Percentiles rank a stretch among this genome's conserved stretches.
Conservation (phyloP, 495 filamentous ascomycete genomes). For the Podospora tetraspora region DNA sequence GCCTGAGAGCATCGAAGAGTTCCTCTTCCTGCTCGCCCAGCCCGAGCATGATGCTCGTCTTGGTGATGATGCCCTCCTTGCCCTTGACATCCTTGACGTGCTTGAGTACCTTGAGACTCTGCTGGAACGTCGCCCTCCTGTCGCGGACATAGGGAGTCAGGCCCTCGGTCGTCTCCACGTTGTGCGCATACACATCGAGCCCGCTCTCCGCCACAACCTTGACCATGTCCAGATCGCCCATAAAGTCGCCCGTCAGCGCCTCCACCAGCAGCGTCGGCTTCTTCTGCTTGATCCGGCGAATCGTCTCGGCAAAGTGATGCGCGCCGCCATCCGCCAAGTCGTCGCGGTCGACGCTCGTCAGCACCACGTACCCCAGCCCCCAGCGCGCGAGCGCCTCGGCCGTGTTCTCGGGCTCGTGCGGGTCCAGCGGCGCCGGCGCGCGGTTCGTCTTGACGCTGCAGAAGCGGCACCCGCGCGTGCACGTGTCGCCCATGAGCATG, state of each 20-base stretch:
- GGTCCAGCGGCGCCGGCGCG: conserved; percentile 75
- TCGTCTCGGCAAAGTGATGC: conserved; percentile 87
- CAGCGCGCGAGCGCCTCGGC: conserved; percentile 88
- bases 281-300: conserved; percentile 90
- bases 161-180: conserved; percentile 90
- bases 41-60: conserved; percentile 96
- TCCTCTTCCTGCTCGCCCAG: conserved; percentile 91
- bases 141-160: conserved; percentile 87
- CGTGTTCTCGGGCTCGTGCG: conserved; percentile 94
- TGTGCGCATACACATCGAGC: conserved; percentile 94
- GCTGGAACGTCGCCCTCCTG: conserved; percentile 81
- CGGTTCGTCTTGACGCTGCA: conserved; percentile 90
- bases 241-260: conserved; percentile 87
- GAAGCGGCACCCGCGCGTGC: conserved; percentile 94
- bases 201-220: conserved; percentile 75
- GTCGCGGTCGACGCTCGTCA: conserved; percentile 90
- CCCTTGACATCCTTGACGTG: conserved; percentile 69
- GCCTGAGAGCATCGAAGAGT: conserved; percentile 69
- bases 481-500: conserved; percentile 99
- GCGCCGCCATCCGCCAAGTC: conserved; percentile 87
- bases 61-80: conserved; percentile 73
- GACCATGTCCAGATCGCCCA: conserved; percentile 78
- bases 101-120: conserved; percentile 73
- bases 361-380: conserved; percentile 92
- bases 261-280: conserved; percentile 82